phyloP scores from a whole-genome alignment of 805 yeast species.

The Candida caryicola region DNA sequence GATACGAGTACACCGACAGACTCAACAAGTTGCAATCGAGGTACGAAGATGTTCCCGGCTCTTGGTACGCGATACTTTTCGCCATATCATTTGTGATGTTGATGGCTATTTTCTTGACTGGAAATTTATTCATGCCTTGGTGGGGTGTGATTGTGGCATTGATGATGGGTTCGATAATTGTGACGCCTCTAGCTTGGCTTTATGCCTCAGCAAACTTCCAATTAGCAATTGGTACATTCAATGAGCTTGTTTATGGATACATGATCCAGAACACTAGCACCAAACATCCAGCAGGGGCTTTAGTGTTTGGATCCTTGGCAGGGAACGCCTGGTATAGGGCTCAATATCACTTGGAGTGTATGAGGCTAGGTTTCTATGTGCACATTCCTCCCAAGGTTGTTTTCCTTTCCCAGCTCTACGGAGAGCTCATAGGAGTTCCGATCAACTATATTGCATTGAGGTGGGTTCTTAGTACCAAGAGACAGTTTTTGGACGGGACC shows the following conservation, averaged over 20 bases:
- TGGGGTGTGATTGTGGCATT: slow-evolving; percentile 46
- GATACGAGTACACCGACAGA: slow-evolving; percentile 32
- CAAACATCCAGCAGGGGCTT: slow-evolving; percentile 48
- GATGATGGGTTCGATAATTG: slow-evolving; percentile 42
- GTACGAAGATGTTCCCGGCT: slow-evolving; percentile 41
- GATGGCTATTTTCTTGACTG: slow-evolving; percentile 30
- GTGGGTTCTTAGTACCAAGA: slow-evolving; percentile 45
- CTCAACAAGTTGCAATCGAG: slow-evolving; percentile 39
- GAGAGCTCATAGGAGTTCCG: slow-evolving; percentile 53
- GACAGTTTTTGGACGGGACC: slow-evolving; percentile 33
- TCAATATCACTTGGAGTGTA: slow-evolving; percentile 34
- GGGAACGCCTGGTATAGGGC: slow-evolving; percentile 49
- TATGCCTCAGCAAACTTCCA: slow-evolving; percentile 53
- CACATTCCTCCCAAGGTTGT: slow-evolving; percentile 50
- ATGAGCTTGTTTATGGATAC: slow-evolving; percentile 47
- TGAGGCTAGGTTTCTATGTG: slow-evolving; percentile 53
- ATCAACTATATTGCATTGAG: slow-evolving; percentile 47
- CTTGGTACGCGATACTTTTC: slow-evolving; percentile 42
- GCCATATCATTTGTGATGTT: slow-evolving; percentile 32
- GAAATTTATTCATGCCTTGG: slow-evolving; percentile 40
- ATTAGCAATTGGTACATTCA: slow-evolving; percentile 50
- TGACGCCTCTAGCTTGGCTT: slow-evolving; percentile 48
- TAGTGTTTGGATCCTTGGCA: slow-evolving; percentile 50
- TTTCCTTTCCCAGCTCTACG: slow-evolving; percentile 50
- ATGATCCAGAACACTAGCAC: slow-evolving; percentile 34